Percentiles rank a stretch among this genome's conserved stretches.
Conservation (phyloP, 2,329 filamentous ascomycete genomes). For the Cryphonectria nitschkei region DNA sequence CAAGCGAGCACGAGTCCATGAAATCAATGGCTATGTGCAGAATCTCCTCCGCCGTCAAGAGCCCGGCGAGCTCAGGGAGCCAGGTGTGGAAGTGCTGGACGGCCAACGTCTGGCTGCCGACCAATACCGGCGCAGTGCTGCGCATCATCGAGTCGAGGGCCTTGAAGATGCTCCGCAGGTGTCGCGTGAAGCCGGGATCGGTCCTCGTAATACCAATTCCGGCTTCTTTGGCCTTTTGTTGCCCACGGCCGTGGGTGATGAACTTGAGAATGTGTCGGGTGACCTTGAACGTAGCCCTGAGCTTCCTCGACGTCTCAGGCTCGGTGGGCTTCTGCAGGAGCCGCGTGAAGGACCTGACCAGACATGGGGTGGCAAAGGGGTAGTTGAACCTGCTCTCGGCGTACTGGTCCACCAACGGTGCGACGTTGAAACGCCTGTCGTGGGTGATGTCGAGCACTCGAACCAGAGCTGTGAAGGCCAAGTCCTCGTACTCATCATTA, state of each 20-base stretch:
- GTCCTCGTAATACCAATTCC: slow-evolving; percentile 81
- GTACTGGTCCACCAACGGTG: slow-evolving; percentile 89
- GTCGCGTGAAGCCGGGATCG: slow-evolving; percentile 74
- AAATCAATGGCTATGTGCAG: slow-evolving; percentile 91
- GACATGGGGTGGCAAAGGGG: slow-evolving; percentile 85
- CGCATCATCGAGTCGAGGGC: slow-evolving; percentile 88
- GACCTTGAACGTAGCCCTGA: slow-evolving; percentile 93
- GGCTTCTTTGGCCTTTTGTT: slow-evolving; percentile 87
- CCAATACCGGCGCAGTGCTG: slow-evolving; percentile 79
- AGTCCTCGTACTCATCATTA: slow-evolving; percentile 88
- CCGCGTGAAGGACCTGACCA: slow-evolving; percentile 84
- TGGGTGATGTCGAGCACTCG: slow-evolving; percentile 91
- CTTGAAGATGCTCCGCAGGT: slow-evolving; percentile 86
- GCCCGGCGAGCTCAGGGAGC: slow-evolving; percentile 84
- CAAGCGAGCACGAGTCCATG: slow-evolving; percentile 84
- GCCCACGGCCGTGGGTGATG: slow-evolving; percentile 84
- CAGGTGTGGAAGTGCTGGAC: slow-evolving; percentile 97
- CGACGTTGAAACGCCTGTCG: slow-evolving; percentile 89
- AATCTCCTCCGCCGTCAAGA: slow-evolving; percentile 82
- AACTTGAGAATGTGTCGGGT: slow-evolving; percentile 92
- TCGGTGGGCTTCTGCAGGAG: slow-evolving; percentile 83
- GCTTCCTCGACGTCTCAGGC: slow-evolving; percentile 77
- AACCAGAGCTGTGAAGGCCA: slow-evolving; percentile 89
- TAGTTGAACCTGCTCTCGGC: slow-evolving; percentile 89
- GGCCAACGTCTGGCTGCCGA: slow-evolving; percentile 91